Evolutionary conservation across 345 rosid genomes (phyloP), one percentile per base, ranked within the genome.

Genomic region (Durio zibethinus): DNA sequence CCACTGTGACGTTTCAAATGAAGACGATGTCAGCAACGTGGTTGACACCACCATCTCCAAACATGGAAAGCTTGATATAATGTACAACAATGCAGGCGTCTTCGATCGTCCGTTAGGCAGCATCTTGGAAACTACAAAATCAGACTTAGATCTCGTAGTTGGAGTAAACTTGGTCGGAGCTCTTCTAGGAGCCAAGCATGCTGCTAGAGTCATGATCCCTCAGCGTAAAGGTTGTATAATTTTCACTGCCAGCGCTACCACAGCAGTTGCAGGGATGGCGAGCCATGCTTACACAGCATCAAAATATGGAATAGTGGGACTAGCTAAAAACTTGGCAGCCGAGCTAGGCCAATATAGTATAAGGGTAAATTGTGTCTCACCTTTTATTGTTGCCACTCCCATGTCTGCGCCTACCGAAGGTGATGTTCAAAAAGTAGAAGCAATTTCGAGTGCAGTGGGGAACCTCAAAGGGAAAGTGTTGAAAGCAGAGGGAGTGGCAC

Each of bases 171-270:
- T 84, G 38, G 48, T 70, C 1, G 86, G 88, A 12, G 78, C 77
- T 43, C 80, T 84, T 76, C 50, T 86, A 0, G 89, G 78, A 16
- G 84, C 86, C 31, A 88, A 88, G 75, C 87, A 86, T 36, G 88
- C 89, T 0, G 73, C 87, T 0, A 76, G 83, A 48, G 85, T 83
- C 45, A 88, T 88, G 87, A 72, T 84, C 5, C 83, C 76, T 0
- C 73, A 52, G 10, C 31, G 71, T 6, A 63, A 69, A 53, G 84
- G 92, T 48, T 80, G 78, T 77, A 85, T 85, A 4, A 35, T 83
- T 15, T 85, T 82, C 79, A 83, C 85, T 9, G 73, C 85, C 0
- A 85, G 85, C 59, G 80, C 72, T 7, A 61, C 85, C 5, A 79
- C 87, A 4, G 80, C 71, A 7, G 78, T 82, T 31, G 78, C 75